Evolutionary conservation across 2,329 filamentous ascomycete genomes (phyloP), one percentile per base, ranked within the genome.

Genomic region (Cordyceps javanica): DNA sequence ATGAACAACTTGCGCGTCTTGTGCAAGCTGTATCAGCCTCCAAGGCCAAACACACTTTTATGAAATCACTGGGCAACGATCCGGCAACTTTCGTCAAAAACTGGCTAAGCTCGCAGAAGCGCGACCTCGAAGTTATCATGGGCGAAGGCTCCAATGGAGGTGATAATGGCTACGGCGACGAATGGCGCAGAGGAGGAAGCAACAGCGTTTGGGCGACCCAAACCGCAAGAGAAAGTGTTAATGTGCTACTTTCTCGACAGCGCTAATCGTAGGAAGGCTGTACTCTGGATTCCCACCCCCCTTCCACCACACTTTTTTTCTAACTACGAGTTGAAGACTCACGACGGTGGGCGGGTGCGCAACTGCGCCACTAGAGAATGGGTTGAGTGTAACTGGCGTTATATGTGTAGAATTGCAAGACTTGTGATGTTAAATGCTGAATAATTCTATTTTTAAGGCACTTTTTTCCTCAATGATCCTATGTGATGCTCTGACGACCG

Each of bases 1-100:
- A 99, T 68, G 91, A 96, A 59, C 89, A 96, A 64, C 80, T 97
- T 3, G 89, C 91, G 0, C 79, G 89, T 14, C 79, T 96, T 21
- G 79, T 97, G 58, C 91, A 96, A 70, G 90, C 90, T 1, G 82
- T 97, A 45, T 82, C 86, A 28, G 86, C 91, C 63, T 90, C 89
- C 26, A 96, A 96, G 69, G 90, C 91, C 25, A 96, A 96, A 70
- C 90, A 96, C 70, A 83, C 87, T 16, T 99, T 99, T 76, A 88
- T 94, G 72, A 85, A 83, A 7, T 84, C 85, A 5, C 78, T 97
- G 62, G 83, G 86, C 59, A 83, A 88, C 62, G 91, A 97, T 64
- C 94, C 94, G 0, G 87, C 89, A 16, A 84, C 82, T 13, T 97
- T 97, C 66, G 80, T 97, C 60, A 86, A 83, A 62, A 85, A 89